Conservation (phyloP, 1,139 yeast genomes). For the Scheffersomyces insectosa region DNA sequence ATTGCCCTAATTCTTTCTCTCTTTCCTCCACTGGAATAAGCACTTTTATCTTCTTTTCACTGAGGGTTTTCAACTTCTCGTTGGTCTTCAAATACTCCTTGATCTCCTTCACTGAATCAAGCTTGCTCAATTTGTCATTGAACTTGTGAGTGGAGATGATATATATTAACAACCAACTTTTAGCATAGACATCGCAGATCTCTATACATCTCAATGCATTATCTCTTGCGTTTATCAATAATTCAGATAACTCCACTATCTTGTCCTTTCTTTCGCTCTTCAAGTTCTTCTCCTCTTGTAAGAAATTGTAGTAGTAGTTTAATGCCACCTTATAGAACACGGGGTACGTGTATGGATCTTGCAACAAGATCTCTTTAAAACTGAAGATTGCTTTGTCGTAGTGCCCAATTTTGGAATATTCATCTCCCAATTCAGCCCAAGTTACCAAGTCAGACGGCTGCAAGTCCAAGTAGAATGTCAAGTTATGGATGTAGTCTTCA, state of each 20-base stretch:
- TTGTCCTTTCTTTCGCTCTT: constrained; percentile 18
- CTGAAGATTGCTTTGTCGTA: constrained; percentile 68
- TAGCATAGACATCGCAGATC: constrained; percentile 63
- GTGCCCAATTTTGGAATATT: constrained; percentile 60
- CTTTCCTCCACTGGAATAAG: constrained; percentile 7
- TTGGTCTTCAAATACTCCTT: constrained; percentile 22
- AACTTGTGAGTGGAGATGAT: constrained; percentile 30
- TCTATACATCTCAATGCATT: constrained; percentile 72
- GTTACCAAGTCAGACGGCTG: constrained; percentile 74
- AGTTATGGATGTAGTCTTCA: constrained; percentile 47
- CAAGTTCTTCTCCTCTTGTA: constrained; percentile 11
- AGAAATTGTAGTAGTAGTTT: constrained; percentile 18
- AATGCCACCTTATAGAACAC: constrained; percentile 64
- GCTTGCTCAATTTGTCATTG: constrained; percentile 21
- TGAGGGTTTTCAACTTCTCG: constrained; percentile 20
- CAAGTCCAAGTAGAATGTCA: constrained; percentile 49
- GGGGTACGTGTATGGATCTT: constrained; percentile 72
- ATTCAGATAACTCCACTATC: constrained; percentile 15
- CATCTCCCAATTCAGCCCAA: constrained; percentile 75
- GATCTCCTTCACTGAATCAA: constrained; percentile 19
- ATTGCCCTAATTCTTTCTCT: background rate
- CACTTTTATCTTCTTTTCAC: constrained; percentile 20
- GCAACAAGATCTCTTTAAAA: constrained; percentile 66
- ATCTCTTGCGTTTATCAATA: constrained; percentile 43
- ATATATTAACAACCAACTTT: constrained; percentile 78